Conservation (phyloP, 2,329 filamentous ascomycete genomes). For the Pezicula radicicola region DNA sequence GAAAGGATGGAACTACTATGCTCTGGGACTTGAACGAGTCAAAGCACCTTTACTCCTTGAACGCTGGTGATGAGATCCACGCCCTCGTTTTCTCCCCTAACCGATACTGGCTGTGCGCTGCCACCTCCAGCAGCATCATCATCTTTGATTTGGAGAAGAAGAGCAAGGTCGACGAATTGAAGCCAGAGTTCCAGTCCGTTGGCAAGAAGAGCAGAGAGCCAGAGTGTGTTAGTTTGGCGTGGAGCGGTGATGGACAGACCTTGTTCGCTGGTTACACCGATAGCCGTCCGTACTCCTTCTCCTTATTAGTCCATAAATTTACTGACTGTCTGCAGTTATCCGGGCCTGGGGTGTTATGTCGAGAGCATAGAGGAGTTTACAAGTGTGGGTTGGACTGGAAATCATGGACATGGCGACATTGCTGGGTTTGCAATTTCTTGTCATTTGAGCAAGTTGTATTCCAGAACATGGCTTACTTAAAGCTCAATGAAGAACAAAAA, state of each 20-base stretch:
- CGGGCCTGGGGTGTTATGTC: slow-evolving; percentile 98
- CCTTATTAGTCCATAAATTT: no score
- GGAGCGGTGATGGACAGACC: slow-evolving; percentile 98
- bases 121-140: slow-evolving; percentile 96
- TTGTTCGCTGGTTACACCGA: slow-evolving; percentile 99
- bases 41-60: slow-evolving; percentile 99
- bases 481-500: slow-evolving; percentile 25
- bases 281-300: slow-evolving; percentile 48
- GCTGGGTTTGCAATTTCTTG: slow-evolving; percentile 28
- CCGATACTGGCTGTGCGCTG: slow-evolving; percentile 99
- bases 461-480: slow-evolving; percentile 27
- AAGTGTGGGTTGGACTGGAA: slow-evolving; percentile 17
- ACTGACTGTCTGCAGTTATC: slow-evolving; percentile 56
- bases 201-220: slow-evolving; percentile 99
- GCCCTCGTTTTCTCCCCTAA: slow-evolving; percentile 99
- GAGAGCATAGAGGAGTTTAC: slow-evolving; percentile 61
- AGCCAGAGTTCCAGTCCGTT: slow-evolving; percentile 93
- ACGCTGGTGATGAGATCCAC: slow-evolving; percentile 99
- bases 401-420: slow-evolving; percentile 26
- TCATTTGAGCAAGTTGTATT: slow-evolving; percentile 27
- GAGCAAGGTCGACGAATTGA: slow-evolving; percentile 99
- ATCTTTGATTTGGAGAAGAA: slow-evolving; percentile 99
- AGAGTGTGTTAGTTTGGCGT: slow-evolving; percentile 96
- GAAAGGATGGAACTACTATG: slow-evolving; percentile 99
- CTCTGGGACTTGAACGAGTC: slow-evolving; percentile 99